A percentile compares a stretch with the other conserved stretches of the same genome.
These are phyloP conservation scores for Lipomyces chichibuensis DNA, from an alignment of 805 yeast species.

Conservation along the genomic window DNA sequence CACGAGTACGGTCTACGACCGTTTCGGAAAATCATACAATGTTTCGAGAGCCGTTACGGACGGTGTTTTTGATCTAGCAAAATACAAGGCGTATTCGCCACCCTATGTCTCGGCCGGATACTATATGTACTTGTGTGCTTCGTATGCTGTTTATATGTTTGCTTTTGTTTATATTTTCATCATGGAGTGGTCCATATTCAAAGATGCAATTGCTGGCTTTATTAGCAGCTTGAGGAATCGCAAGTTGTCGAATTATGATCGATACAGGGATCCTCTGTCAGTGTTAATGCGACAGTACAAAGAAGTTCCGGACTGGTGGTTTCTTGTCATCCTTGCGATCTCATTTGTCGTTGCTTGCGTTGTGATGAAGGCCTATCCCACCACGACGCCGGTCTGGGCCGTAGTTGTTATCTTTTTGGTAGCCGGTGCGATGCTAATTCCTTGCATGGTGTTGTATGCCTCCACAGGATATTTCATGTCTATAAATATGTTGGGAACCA, in stretches of 20 bases:
- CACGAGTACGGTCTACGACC: constrained; percentile 49
- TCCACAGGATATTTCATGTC: constrained; percentile 64
- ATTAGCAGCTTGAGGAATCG: constrained; percentile 11
- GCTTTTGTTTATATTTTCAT: constrained; percentile 54
- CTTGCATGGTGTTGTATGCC: constrained; percentile 64
- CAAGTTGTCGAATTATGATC: constrained; percentile 9
- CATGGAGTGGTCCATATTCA: constrained; percentile 44
- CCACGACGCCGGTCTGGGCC: constrained; percentile 65
- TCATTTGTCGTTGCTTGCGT: constrained; percentile 43
- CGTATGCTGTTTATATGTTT: constrained; percentile 56
- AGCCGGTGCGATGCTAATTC: constrained; percentile 59
- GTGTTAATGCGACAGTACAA: constrained; percentile 59
- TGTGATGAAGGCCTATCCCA: constrained; percentile 48
- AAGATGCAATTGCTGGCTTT: constrained; percentile 18
- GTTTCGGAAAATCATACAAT: constrained; percentile 47
- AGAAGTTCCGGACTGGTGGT: constrained; percentile 81
- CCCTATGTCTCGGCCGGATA: constrained; percentile 58
- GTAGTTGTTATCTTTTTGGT: constrained; percentile 59
- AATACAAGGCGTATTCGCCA: constrained; percentile 63
- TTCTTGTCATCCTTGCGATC: constrained; percentile 51
- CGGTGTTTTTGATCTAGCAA: constrained; percentile 50
- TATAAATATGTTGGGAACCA: constrained; percentile 63
- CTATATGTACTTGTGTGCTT: constrained; percentile 56
- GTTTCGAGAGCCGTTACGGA: constrained; percentile 52
- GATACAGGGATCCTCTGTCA: constrained; percentile 44